Percentiles rank a stretch among this genome's conserved stretches.
These are phyloP conservation scores for Colletotrichum sp. DNA, from an alignment of 2,329 filamentous ascomycete species.

Conservation along the genomic window DNA sequence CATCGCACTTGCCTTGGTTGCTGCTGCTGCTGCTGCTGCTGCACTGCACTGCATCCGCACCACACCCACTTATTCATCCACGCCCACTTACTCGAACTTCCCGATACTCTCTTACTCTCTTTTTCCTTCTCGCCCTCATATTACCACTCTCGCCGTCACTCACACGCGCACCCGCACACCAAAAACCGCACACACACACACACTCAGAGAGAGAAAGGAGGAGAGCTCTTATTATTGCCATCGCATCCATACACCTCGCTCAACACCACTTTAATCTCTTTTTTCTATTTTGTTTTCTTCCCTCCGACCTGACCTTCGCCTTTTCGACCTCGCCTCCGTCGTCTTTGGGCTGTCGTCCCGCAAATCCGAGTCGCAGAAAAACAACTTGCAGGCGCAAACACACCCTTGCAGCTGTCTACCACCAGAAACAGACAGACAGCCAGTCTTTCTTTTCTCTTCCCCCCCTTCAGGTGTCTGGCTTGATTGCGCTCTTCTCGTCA, in stretches of 20 bases:
- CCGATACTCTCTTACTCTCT: not conserved
- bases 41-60: constrained; percentile 2
- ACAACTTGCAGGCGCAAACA: not conserved
- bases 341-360: not conserved
- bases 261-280: not conserved
- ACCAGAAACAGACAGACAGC: not conserved
- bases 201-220: not conserved
- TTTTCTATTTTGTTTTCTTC: not conserved
- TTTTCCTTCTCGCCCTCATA: not conserved
- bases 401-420: not conserved
- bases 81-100: not conserved
- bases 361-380: not conserved
- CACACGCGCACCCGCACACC: not conserved
- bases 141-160: not conserved
- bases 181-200: not conserved
- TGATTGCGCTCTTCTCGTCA: constrained; percentile 6
- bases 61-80: constrained; percentile 17
- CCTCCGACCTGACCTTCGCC: not conserved
- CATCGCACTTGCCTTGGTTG: not conserved
- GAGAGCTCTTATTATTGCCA: not conserved
- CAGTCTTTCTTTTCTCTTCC: constrained; percentile 2
- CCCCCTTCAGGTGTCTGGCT: not conserved
- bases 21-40: not conserved
- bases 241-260: constrained; percentile 5
- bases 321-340: not conserved